Conservation (phyloP, 176 grass and related monocot genomes). For the Olyra latifolia region DNA sequence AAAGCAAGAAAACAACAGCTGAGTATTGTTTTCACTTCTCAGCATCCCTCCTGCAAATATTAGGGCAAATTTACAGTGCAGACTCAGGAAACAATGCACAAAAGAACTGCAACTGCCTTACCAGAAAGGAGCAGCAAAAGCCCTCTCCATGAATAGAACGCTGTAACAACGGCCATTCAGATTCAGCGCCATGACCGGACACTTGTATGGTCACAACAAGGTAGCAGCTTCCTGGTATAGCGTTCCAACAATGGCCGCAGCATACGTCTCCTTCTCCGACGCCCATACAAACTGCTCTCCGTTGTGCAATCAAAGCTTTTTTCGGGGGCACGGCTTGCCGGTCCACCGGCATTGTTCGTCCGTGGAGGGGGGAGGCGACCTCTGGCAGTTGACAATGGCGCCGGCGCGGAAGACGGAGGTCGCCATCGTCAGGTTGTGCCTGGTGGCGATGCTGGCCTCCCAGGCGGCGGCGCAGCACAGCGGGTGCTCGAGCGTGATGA, state of each 20-base stretch:
- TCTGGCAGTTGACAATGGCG: conserved; percentile 13
- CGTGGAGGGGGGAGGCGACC: not conserved
- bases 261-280: not conserved
- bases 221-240: conserved; percentile 1
- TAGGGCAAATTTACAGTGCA: not conserved
- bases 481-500: conserved; percentile 63
- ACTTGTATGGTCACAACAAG: conserved; percentile 22
- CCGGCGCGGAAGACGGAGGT: not conserved
- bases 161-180: conserved; percentile 7
- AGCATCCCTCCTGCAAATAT: not conserved
- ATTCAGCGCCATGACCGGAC: conserved; percentile 12
- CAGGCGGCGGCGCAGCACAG: conserved; percentile 33
- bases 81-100: not conserved
- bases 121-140: not conserved
- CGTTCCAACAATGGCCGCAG: not conserved
- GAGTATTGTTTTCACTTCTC: no score
- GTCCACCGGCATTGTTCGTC: not conserved
- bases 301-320: not conserved
- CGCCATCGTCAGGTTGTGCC: not conserved
- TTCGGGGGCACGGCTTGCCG: not conserved
- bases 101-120: not conserved
- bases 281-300: not conserved
- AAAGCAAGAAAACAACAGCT: no score
- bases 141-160: conserved; percentile 38
- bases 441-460: conserved; percentile 1